A percentile compares a stretch with the other conserved stretches of the same genome.
Evolutionary conservation across 2,329 filamentous ascomycete species (phyloP).

Genomic region (Calonectria hawksworthii): DNA sequence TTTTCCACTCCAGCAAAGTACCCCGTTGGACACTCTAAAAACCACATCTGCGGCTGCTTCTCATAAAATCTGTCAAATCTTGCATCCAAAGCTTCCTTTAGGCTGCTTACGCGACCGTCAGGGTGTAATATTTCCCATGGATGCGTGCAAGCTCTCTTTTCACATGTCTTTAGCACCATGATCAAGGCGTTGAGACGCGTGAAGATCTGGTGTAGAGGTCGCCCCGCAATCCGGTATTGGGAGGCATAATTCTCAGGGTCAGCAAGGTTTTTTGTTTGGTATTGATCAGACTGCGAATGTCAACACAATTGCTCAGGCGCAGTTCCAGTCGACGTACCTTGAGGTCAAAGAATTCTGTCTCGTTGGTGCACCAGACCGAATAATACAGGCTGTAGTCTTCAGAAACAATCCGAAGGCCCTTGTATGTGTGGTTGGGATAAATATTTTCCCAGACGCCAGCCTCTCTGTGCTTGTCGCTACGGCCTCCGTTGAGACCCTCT

Average conservation of each 20-base stretch:
- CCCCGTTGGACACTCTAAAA: background rate
- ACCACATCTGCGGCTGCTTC: slow-evolving; percentile 13
- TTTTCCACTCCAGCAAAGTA: slow-evolving; percentile 12
- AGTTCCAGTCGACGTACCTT: slow-evolving; percentile 52
- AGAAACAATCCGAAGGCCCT: slow-evolving; percentile 61
- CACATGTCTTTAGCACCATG: slow-evolving; percentile 32
- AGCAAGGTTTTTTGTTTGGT: background rate
- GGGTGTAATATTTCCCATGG: slow-evolving; percentile 27
- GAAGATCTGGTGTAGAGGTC: slow-evolving; percentile 13
- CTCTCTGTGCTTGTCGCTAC: slow-evolving; percentile 10
- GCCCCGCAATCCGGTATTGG: background rate
- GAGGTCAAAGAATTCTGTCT: slow-evolving; percentile 64
- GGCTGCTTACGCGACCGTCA: background rate
- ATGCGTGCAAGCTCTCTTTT: slow-evolving; percentile 9
- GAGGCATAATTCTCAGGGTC: background rate
- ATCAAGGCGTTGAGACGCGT: slow-evolving; percentile 27
- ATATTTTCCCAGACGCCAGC: slow-evolving; percentile 13
- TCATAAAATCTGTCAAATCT: slow-evolving; percentile 22
- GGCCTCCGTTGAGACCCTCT: slow-evolving; percentile 5
- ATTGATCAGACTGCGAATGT: slow-evolving; percentile 7
- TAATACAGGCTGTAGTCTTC: slow-evolving; percentile 67
- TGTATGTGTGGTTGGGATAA: slow-evolving; percentile 64
- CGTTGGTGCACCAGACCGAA: slow-evolving; percentile 66
- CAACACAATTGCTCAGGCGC: background rate
- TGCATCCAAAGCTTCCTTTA: background rate